Evolutionary conservation across 495 filamentous ascomycete species (phyloP), one percentile per base, ranked within the genome.

Genomic region (Bathelium albidoporum): DNA sequence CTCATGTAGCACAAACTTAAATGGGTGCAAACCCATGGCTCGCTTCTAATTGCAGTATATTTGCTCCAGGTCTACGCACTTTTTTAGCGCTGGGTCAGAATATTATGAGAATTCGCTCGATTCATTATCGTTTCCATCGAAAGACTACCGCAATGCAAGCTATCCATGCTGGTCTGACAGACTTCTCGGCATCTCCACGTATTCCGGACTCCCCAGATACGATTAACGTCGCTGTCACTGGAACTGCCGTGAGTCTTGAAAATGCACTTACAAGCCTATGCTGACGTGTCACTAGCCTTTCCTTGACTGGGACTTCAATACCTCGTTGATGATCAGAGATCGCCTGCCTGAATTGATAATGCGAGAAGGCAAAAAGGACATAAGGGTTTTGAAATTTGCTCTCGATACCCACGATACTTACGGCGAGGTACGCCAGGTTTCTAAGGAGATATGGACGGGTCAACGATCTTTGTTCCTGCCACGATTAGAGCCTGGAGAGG

Each of bases 221-320:
- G 18, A 49, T 49, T 20, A 9, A 49, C 22, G 44, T 49, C 44
- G 44, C 44, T 49, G 44, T 49, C 44, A 49, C 44, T 49, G 44
- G 44, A 49, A 49, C 12, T 49, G 44, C 44, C 22, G 44, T 49
- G n/a, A 49, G 44, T 49, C 44, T 49, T n/a, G 22, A 10, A 4
- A 49, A 49, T 20, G 44, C 44, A 20, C 7, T n/a, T 49, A 20
- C 44, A 49, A 3, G 22, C 22, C 22, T n/a, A 20, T 49, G 22
- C 22, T 49, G 44, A 49, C 44, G 44, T 3, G 12, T 20, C 11
- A 49, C 44, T n/a, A 49, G 44, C 44, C 44, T 49, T 49, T 49
- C 44, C 44, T 49, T 49, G 44, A 49, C 44, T 49, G 44, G 44
- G 18, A 49, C 44, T 49, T 49, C 44, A 49, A 49, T 49, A 49